Percentiles rank a stretch among this genome's conserved stretches.
Conservation (phyloP, 108 stramenopile species). For the Mediolabrus comicus region DNA sequence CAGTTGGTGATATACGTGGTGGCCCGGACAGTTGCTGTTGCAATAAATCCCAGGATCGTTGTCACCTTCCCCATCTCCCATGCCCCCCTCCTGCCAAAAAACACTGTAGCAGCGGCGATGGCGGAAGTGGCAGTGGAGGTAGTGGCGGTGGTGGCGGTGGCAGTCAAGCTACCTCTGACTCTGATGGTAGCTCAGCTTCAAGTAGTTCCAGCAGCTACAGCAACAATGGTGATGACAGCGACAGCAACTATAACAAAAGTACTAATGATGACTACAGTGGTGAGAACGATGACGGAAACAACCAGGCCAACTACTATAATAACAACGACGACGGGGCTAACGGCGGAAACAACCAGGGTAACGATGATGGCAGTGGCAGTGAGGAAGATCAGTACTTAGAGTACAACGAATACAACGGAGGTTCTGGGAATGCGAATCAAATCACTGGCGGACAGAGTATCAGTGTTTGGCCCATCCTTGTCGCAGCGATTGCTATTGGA, state of each 20-base stretch:
- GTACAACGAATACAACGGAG: neutral
- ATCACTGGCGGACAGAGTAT: neutral
- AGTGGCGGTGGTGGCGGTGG: neutral
- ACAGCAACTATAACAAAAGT: neutral
- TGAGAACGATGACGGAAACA: neutral
- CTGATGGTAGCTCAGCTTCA: neutral
- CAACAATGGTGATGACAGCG: neutral
- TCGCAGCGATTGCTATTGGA: conserved; percentile 6
- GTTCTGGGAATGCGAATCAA: neutral
- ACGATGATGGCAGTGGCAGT: neutral
- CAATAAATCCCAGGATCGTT: neutral
- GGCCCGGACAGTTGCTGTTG: neutral
- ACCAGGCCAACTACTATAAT: neutral
- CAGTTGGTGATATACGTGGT: neutral
- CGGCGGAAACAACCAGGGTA: neutral
- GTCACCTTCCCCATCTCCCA: too few relatives aligned
- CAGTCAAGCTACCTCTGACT: neutral
- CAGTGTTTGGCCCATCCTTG: conserved; percentile 1
- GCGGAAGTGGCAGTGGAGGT: neutral
- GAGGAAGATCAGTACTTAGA: neutral
- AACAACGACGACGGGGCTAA: neutral
- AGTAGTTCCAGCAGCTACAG: neutral
- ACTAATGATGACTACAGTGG: neutral
- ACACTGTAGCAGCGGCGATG: neutral
- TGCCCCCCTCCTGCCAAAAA: too few relatives aligned